These are phyloP conservation scores for Gaeumannomyces sp. DNA, from an alignment of 2,329 filamentous ascomycete species.

Conservation along the genomic window DNA sequence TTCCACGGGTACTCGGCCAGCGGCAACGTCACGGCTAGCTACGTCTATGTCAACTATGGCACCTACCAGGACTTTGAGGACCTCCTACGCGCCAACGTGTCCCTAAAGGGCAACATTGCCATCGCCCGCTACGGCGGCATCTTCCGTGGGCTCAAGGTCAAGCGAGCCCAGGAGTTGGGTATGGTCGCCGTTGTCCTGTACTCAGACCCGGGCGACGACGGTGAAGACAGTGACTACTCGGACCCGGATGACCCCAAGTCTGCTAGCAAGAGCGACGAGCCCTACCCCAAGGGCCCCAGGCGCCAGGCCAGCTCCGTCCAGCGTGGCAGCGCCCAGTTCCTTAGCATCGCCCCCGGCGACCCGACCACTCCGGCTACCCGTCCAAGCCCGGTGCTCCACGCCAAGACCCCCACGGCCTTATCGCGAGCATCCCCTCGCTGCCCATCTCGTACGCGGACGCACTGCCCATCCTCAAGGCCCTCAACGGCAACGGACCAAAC, in stretches of 20 bases:
- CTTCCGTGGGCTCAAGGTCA: slow-evolving; percentile 88
- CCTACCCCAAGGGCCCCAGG: slow-evolving; percentile 82
- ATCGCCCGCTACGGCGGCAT: slow-evolving; percentile 78
- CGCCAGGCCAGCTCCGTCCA: slow-evolving; percentile 86
- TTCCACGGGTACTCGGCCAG: slow-evolving; percentile 94
- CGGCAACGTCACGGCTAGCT: slow-evolving; percentile 83
- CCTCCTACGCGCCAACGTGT: slow-evolving; percentile 66
- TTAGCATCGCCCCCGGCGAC: slow-evolving; percentile 65
- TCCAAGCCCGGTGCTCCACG: slow-evolving; percentile 85
- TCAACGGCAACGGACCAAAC: slow-evolving; percentile 82
- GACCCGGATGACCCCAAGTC: no score
- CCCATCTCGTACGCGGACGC: slow-evolving; percentile 87
- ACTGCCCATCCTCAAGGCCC: slow-evolving; percentile 76
- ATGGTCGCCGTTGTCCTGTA: slow-evolving; percentile 84
- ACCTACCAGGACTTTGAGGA: slow-evolving; percentile 83
- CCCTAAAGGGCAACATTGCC: slow-evolving; percentile 77
- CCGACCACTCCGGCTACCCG: slow-evolving; percentile 89
- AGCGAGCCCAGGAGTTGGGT: slow-evolving; percentile 83
- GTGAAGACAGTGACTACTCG: slow-evolving; percentile 59
- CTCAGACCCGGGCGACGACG: slow-evolving; percentile 85
- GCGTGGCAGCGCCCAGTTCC: slow-evolving; percentile 76
- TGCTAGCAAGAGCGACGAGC: slow-evolving; percentile 62
- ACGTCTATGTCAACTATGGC: slow-evolving; percentile 88
- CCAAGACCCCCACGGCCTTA: slow-evolving; percentile 60
- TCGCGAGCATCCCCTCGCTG: slow-evolving; percentile 81